phyloP scores from a whole-genome alignment of 2,329 filamentous ascomycete genomes.

The Colletotrichum sp. region DNA sequence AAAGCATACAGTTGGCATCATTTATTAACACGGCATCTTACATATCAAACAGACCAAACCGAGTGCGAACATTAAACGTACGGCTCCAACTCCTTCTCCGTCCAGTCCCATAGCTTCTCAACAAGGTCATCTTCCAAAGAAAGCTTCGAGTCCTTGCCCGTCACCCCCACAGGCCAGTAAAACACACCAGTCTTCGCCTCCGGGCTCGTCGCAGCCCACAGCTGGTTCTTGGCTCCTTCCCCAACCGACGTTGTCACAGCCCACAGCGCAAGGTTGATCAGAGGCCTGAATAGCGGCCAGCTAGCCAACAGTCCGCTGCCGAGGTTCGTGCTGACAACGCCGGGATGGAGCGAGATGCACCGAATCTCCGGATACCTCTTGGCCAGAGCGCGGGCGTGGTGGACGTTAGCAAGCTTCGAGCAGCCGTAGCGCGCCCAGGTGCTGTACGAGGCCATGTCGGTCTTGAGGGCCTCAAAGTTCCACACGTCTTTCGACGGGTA shows the following conservation, averaged over 20 bases:
- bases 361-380: constrained; percentile 43
- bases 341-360: constrained; percentile 52
- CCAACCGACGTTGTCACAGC: neutral
- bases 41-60: neutral
- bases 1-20: neutral
- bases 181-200: constrained; percentile 31
- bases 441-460: constrained; percentile 27
- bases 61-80: neutral
- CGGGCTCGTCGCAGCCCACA: constrained; percentile 20
- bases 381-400: constrained; percentile 25
- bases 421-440: constrained; percentile 53
- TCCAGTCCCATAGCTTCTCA: constrained; percentile 40
- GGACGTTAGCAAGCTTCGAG: constrained; percentile 36
- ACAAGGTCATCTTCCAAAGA: constrained; percentile 30
- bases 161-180: constrained; percentile 36
- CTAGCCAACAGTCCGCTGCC: neutral
- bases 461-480: constrained; percentile 23
- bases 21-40: neutral
- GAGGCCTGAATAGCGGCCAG: constrained; percentile 5
- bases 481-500: neutral
- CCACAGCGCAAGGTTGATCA: neutral
- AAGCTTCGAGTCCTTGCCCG: constrained; percentile 23
- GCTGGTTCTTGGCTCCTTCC: constrained; percentile 18
- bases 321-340: constrained; percentile 34
- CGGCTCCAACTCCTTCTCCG: constrained; percentile 32